phyloP scores from a whole-genome alignment of 805 yeast species.

The Starmerella vitae region DNA sequence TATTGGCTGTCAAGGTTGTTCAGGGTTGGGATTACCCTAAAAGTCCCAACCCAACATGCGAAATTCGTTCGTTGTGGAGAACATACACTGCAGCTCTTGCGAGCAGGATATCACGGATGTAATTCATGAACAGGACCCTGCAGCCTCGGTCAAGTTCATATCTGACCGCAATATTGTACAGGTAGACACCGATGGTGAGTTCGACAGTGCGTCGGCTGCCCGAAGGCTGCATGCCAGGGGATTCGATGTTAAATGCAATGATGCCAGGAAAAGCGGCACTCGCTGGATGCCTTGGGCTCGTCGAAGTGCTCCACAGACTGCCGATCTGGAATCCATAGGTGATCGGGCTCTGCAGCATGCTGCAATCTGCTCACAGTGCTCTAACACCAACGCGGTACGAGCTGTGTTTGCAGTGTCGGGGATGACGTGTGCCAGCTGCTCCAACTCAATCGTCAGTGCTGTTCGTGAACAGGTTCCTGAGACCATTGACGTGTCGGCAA shows the following conservation, averaged over 20 bases:
- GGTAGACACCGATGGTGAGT: slow-evolving; percentile 15
- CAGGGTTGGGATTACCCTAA: no score
- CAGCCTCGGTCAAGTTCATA: slow-evolving; percentile 19
- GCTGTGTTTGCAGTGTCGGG: slow-evolving; percentile 49
- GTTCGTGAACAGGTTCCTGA: slow-evolving; percentile 25
- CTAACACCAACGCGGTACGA: slow-evolving; percentile 23
- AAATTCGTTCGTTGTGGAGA: slow-evolving; percentile 27
- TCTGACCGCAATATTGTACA: slow-evolving; percentile 24
- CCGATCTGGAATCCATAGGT: not conserved
- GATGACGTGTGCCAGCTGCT: slow-evolving; percentile 57
- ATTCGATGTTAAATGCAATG: slow-evolving; percentile 18
- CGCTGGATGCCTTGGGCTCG: not conserved
- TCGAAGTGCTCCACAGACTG: not conserved
- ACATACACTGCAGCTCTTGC: slow-evolving; percentile 47
- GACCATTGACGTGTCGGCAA: slow-evolving; percentile 35
- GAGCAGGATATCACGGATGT: slow-evolving; percentile 29
- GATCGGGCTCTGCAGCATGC: slow-evolving; percentile 14
- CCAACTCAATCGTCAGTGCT: slow-evolving; percentile 36
- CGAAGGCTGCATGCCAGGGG: slow-evolving; percentile 20
- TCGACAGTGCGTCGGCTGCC: slow-evolving; percentile 11
- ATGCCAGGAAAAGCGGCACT: not conserved
- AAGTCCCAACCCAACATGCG: not conserved
- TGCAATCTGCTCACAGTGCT: slow-evolving; percentile 16
- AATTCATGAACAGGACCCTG: slow-evolving; percentile 22
- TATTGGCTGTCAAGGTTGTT: not conserved